These are phyloP conservation scores for Halophytophthora batemanensis DNA, from an alignment of 352 stramenopile genomes.

Conservation along the genomic window DNA sequence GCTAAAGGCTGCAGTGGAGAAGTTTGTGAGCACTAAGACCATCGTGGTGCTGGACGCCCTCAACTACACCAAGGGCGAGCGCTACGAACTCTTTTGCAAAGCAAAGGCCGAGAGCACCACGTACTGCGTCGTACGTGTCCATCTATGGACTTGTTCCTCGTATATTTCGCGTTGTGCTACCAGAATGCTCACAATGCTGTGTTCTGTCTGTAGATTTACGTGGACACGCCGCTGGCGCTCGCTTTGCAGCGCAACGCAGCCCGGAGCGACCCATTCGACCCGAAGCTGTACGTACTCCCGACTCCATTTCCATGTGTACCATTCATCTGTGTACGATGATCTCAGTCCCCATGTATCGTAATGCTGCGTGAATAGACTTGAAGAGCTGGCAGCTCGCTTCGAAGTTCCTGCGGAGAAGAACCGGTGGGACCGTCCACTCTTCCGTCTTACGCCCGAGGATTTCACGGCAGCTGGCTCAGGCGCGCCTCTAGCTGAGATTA, in stretches of 20 bases:
- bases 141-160: background rate
- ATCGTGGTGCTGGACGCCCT: slow-evolving; percentile 92
- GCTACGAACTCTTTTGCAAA: slow-evolving; percentile 95
- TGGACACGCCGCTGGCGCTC: slow-evolving; percentile 63
- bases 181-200: background rate
- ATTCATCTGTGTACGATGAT: background rate
- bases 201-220: slow-evolving; percentile 40
- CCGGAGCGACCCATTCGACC: slow-evolving; percentile 34
- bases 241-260: slow-evolving; percentile 55
- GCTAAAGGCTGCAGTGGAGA: slow-evolving; percentile 63
- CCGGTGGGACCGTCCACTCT: slow-evolving; percentile 91
- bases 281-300: slow-evolving; percentile 38
- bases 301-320: background rate
- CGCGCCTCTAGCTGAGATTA: slow-evolving; percentile 46
- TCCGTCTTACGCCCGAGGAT: slow-evolving; percentile 53
- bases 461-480: slow-evolving; percentile 33
- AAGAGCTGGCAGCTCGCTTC: slow-evolving; percentile 85
- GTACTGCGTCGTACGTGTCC: slow-evolving; percentile 76
- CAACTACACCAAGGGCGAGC: slow-evolving; percentile 95
- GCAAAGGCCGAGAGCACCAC: slow-evolving; percentile 87
- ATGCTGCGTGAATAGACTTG: slow-evolving; percentile 37
- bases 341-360: background rate
- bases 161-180: background rate
- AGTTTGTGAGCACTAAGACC: slow-evolving; percentile 48
- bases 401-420: slow-evolving; percentile 92